Percentiles rank a stretch among this genome's conserved stretches.
Conservation (phyloP, 139 green algal genomes). For the Tetraselmis striata region DNA sequence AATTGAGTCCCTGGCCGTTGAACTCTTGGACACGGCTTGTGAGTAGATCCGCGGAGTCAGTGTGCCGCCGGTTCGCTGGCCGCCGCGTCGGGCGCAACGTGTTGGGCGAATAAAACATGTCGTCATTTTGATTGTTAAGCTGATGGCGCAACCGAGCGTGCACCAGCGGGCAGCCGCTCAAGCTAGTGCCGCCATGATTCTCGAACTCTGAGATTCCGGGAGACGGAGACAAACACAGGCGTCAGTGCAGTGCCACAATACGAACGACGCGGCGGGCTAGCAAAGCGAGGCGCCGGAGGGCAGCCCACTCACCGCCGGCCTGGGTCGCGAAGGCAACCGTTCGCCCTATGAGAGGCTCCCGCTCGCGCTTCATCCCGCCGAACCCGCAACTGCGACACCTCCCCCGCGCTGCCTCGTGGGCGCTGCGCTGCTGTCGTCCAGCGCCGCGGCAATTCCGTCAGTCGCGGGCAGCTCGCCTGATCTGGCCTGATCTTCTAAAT, state of each 20-base stretch:
- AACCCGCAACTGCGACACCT: too few relatives aligned
- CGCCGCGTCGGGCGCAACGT: not conserved
- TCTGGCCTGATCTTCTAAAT: too few relatives aligned
- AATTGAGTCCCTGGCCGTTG: not conserved
- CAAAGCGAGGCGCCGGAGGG: not conserved
- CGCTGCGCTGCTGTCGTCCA: too few relatives aligned
- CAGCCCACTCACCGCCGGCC: not conserved
- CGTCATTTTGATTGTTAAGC: not conserved
- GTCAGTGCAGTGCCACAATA: not conserved
- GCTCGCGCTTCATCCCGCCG: not conserved
- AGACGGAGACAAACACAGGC: not conserved
- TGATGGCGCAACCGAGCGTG: not conserved
- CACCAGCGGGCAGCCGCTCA: not conserved
- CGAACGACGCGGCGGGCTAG: not conserved
- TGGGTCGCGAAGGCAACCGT: not conserved
- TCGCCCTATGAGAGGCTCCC: not conserved
- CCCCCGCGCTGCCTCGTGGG: too few relatives aligned
- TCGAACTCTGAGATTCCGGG: not conserved
- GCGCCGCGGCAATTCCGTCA: too few relatives aligned
- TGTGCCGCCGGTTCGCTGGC: not conserved
- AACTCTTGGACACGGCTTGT: not conserved
- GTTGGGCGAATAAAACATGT: not conserved
- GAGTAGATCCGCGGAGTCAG: not conserved
- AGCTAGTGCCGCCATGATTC: not conserved
- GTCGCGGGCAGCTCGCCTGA: too few relatives aligned